Evolutionary conservation across 768 basidiomycete genomes (phyloP), one percentile per base, ranked within the genome.

Genomic region (Daedaleopsis nitida): DNA sequence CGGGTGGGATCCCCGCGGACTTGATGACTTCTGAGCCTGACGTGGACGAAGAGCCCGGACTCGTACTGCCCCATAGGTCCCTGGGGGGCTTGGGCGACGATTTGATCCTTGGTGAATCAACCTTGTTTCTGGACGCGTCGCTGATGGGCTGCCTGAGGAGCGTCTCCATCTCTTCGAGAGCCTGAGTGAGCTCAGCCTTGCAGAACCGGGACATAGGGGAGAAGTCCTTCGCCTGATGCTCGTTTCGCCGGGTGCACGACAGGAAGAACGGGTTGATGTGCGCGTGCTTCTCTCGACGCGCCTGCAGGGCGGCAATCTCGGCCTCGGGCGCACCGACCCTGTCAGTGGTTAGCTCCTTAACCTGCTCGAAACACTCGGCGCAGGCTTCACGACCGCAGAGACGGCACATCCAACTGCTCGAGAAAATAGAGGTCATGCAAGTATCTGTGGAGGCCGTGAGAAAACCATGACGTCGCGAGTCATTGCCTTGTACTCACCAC

Each of bases 381-480:
- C 96, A 98, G 10, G 91, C 86, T 74, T 97, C 96, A 11, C 92
- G 86, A 5, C 93, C 96, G 72, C 96, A 98, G 42, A 85, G 71
- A n/a, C 89, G 83, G 72, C 94, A 96, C 84, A 96, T 91, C 86
- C 91, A 96, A 34, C 87, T 89, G 59, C 86, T 87, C 7, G 90
- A 89, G 74, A 96, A 96, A 59, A 96, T 86, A 13, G 94, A 96
- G 5, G 93, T 95, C 81, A 93, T 91, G 73, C 95, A 97, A 1
- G 91, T 93, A 74, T 97, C 94, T 96, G 71, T 6, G 13, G 19
- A 13, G 21, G 3, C 9, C 21, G 23, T 49, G 47, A 49, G 47
- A 11, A 21, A 21, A 13, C 39, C 13, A 42, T 42, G 39, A 13
- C 39, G 39, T 42, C 39, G 39, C 11, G 47, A n/a, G 23, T 21